Evolutionary conservation across 1,284 basidiomycete species (phyloP), one percentile per base, ranked within the genome.

Genomic region (Phellinidium pouzarii): DNA sequence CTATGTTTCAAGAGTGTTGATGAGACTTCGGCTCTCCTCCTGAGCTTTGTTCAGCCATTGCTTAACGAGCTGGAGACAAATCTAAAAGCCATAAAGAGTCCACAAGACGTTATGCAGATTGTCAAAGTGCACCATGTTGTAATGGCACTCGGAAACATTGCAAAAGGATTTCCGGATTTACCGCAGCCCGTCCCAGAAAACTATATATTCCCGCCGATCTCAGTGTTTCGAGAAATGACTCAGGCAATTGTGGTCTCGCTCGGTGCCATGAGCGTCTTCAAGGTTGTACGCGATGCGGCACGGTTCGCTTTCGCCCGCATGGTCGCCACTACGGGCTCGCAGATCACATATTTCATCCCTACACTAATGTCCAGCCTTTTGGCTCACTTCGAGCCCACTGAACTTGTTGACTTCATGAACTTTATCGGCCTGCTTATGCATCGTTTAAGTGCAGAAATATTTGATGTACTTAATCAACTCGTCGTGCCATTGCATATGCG

Each of bases 141-240:
- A 64, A 89, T 97, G 79, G 95, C 94, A 1, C 75, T 98, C 11
- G 94, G 94, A 14, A 92, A 91, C 62, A 82, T 99, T 50, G 91
- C 94, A 44, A 97, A 98, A 70, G 97, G 97, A 6, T 99, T 99
- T 72, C 96, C 96, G 0, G 87, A 91, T 64, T 87, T 84, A 61
- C 86, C 86, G 26, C 82, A 79, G 27, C 76, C 79, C 8, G 72
- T 85, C 3, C 80, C 86, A 0, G 73, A 77, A 60, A 78, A 75
- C 40, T 84, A 85, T 59, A 76, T 83, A n/a, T 71, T 83, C 19
- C 87, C 92, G 2, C 84, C 87, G 0, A 70, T 93, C 52, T 79
- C 84, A 50, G 83, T 95, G 11, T 95, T 99, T 71, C 80, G 82
- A 59, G 80, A 91, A 64, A 82, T 93, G 61, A 91, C 92, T 0